These are phyloP conservation scores for Macrophomina pseudophaseolina DNA, from an alignment of 2,329 filamentous ascomycete species.

Conservation along the genomic window DNA sequence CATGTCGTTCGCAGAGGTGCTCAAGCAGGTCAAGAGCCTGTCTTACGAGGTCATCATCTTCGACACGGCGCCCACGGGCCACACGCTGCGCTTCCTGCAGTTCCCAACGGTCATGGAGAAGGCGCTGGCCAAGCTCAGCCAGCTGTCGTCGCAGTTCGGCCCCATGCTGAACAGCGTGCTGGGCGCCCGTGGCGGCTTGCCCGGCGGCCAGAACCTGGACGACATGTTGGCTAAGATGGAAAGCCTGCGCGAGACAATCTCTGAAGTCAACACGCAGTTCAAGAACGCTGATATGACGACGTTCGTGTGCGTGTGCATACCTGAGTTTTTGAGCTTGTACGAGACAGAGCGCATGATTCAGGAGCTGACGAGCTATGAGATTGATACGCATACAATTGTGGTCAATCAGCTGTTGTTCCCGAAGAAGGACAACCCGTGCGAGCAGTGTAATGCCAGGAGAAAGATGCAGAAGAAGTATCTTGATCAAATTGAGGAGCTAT, in stretches of 20 bases:
- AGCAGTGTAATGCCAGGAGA: conserved; percentile 90
- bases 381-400: conserved; percentile 96
- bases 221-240: conserved; percentile 97
- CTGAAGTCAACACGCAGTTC: conserved; percentile 97
- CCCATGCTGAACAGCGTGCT: conserved; percentile 94
- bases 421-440: conserved; percentile 80
- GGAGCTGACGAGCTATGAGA: conserved; percentile 88
- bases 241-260: conserved; percentile 87
- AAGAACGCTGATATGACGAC: conserved; percentile 95
- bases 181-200: conserved; percentile 75
- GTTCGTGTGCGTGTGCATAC: conserved; percentile 97
- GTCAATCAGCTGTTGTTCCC: conserved; percentile 98
- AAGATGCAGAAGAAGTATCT: conserved; percentile 99
- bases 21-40: conserved; percentile 98
- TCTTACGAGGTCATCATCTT: conserved; percentile 99
- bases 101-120: conserved; percentile 99
- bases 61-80: conserved; percentile 96
- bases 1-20: conserved; percentile 98
- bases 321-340: conserved; percentile 94
- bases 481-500: conserved; percentile 97
- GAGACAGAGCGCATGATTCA: conserved; percentile 99
- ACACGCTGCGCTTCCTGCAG: conserved; percentile 97
- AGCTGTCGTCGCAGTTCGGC: conserved; percentile 91
- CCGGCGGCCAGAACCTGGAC: conserved; percentile 89
- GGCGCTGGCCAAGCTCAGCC: conserved; percentile 94